Conservation (phyloP, 495 filamentous ascomycete genomes). For the Penicillium desertorum region DNA sequence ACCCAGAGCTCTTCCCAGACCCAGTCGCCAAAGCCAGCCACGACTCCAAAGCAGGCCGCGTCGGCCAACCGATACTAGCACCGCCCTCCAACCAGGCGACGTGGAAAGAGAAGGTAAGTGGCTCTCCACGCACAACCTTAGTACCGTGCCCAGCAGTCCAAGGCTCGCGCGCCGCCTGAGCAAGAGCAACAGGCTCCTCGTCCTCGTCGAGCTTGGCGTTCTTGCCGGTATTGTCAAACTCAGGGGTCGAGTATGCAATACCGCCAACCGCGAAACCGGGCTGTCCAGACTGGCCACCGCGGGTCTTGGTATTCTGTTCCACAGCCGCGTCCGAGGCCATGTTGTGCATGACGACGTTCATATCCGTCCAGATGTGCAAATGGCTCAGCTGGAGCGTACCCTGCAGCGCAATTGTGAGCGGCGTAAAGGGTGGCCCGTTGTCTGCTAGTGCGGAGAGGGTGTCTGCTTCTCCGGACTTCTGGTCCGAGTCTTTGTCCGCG, state of each 20-base stretch:
- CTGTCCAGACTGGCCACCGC: slow-evolving; percentile 38
- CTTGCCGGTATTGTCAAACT: slow-evolving; percentile 50
- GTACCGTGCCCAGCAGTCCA: slow-evolving; percentile 50
- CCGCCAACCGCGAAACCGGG: slow-evolving; percentile 73
- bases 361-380: slow-evolving; percentile 82
- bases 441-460: slow-evolving; percentile 37
- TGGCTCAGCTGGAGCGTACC: slow-evolving; percentile 87
- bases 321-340: slow-evolving; percentile 41
- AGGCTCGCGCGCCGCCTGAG: slow-evolving; percentile 43
- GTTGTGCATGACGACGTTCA: slow-evolving; percentile 86
- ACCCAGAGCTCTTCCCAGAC: slow-evolving; percentile 12
- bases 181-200: slow-evolving; percentile 36
- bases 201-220: slow-evolving; percentile 37
- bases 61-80: slow-evolving; percentile 45
- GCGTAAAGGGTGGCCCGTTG: slow-evolving; percentile 53
- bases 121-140: slow-evolving; percentile 82
- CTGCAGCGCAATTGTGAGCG: slow-evolving; percentile 78
- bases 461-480: slow-evolving; percentile 20
- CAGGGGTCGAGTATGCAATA: slow-evolving; percentile 80
- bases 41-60: slow-evolving; percentile 30
- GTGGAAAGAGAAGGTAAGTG: slow-evolving; percentile 73
- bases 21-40: slow-evolving; percentile 40
- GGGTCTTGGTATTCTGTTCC: slow-evolving; percentile 21
- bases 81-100: slow-evolving; percentile 85
- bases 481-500: slow-evolving; percentile 10